These are phyloP conservation scores for Neurospora discreta DNA, from an alignment of 495 filamentous ascomycete genomes.

Conservation along the genomic window DNA sequence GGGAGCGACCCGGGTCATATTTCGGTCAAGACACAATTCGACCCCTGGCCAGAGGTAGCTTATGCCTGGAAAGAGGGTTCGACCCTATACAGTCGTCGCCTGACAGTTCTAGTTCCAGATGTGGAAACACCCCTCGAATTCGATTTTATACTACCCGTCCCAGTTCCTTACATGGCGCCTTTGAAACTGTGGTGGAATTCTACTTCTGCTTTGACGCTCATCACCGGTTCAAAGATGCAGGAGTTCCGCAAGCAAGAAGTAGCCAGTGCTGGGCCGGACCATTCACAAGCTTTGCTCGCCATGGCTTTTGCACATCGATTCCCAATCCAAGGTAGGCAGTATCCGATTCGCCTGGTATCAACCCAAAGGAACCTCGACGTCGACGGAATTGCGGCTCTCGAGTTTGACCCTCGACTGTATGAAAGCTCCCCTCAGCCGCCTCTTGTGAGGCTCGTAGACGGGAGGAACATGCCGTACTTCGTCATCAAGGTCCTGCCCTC, in stretches of 20 bases:
- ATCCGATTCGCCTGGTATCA: slow-evolving; percentile 25
- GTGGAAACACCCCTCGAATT: slow-evolving; percentile 24
- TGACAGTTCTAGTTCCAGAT: slow-evolving; percentile 23
- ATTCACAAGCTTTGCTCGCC: slow-evolving; percentile 37
- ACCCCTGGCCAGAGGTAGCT: slow-evolving; percentile 58
- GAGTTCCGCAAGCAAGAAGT: slow-evolving; percentile 2
- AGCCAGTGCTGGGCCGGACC: slow-evolving; percentile 20
- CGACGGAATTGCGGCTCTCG: slow-evolving; percentile 2
- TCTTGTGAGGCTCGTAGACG: slow-evolving; percentile 21
- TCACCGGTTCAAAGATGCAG: slow-evolving; percentile 20
- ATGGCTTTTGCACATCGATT: slow-evolving; percentile 37
- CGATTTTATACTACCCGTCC: slow-evolving; percentile 35
- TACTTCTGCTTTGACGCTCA: slow-evolving; percentile 28
- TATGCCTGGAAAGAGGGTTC: slow-evolving; percentile 33
- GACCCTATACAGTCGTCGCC: slow-evolving; percentile 18
- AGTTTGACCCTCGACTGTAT: slow-evolving; percentile 7
- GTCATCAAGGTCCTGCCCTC: slow-evolving; percentile 21
- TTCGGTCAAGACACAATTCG: slow-evolving; percentile 43
- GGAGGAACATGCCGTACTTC: slow-evolving; percentile 18
- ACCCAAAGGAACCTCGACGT: slow-evolving; percentile 7
- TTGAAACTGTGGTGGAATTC: slow-evolving; percentile 42
- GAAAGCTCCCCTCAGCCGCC: slow-evolving; percentile 3
- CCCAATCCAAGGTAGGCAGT: slow-evolving; percentile 23
- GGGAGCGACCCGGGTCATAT: slow-evolving; percentile 38
- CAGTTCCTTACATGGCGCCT: slow-evolving; percentile 27